Evolutionary conservation across 805 yeast species (phyloP).

Genomic region (Zygotorulaspora sp.): DNA sequence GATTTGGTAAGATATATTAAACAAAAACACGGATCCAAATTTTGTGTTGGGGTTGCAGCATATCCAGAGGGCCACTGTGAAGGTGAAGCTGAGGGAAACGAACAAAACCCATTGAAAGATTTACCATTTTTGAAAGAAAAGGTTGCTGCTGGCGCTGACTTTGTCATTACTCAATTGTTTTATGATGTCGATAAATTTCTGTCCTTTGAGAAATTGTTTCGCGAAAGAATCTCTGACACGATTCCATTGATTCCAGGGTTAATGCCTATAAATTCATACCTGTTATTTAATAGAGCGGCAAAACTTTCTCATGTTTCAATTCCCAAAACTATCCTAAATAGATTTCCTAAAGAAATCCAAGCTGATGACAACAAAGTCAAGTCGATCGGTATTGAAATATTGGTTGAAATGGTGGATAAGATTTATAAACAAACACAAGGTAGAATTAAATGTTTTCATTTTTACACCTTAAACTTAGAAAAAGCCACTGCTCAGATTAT

Average conservation of each 20-base stretch:
- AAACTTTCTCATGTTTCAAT: conserved; percentile 81
- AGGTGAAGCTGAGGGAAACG: conserved; percentile 57
- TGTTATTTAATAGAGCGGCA: conserved; percentile 81
- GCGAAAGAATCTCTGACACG: conserved; percentile 39
- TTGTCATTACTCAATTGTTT: conserved; percentile 85
- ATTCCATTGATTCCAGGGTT: conserved; percentile 78
- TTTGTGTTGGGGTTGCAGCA: conserved; percentile 95
- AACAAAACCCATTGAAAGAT: conserved; percentile 65
- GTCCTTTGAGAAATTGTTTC: conserved; percentile 52
- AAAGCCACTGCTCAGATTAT: conserved; percentile 85
- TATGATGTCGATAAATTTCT: conserved; percentile 80
- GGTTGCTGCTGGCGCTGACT: conserved; percentile 91
- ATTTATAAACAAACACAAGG: conserved; percentile 51
- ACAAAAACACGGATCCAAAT: conserved; percentile 65
- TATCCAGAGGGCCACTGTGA: conserved; percentile 98
- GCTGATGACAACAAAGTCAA: conserved; percentile 79
- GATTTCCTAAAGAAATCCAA: conserved; percentile 51
- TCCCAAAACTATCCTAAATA: conserved; percentile 51
- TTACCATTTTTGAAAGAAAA: conserved; percentile 78
- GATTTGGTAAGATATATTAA: conserved; percentile 83
- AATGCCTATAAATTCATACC: conserved; percentile 85
- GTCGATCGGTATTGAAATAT: conserved; percentile 70
- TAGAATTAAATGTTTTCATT: conserved; percentile 78
- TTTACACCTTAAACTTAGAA: conserved; percentile 88
- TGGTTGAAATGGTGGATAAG: conserved; percentile 58